Base-by-base conservation (phyloP, 148 eudicot genomes). In the Rhododendron vialii region DNA sequence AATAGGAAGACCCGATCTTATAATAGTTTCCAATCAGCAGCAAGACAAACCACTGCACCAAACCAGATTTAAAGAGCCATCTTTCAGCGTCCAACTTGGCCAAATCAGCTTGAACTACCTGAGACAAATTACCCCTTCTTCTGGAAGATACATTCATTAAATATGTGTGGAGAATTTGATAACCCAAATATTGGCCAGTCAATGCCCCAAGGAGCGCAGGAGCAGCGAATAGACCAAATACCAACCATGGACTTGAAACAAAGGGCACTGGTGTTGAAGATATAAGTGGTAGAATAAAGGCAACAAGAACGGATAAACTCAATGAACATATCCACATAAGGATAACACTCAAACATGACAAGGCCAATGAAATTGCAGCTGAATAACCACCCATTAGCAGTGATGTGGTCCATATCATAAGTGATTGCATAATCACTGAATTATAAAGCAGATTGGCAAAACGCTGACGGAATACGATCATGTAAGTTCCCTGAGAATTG, bases 151-250 rank as follows among this genome's bases (percentile, higher is more conserved):
- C 85, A 61, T 77, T 77, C 9, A 89, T 86, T 50, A 94, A 86
- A 85, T 95, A 93, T 84, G 75, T 86, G 36, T 90, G 88, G 78
- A 97, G 94, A 65, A 95, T 86, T 28, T 87, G 78, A 88, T 88
- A 95, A 50, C 98, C 98, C 77, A 94, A 80, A 88, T 94, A 92
- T 88, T 97, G 99, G 82, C 99, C 99, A 88, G 92, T 86, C 84
- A 97, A 92, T 82, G 99, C 99, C 88, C 99, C 99, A 57, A 97
- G 92, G 80, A 97, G 91, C 86, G 99, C 92, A 84, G 99, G 98
- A 83, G 92, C 88, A 83, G 93, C 99, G 88, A 94, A 95, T 81
- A 97, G 88, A 91, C 99, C 95, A 87, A 91, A 82, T 8, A 89
- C 98, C 80, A 97, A 82, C 96, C 93, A 94, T 9, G 99, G 96